A percentile compares a stretch with the other conserved stretches of the same genome.
phyloP scores from a whole-genome alignment of 2,329 filamentous ascomycete species.

The Xylaria multiplex region DNA sequence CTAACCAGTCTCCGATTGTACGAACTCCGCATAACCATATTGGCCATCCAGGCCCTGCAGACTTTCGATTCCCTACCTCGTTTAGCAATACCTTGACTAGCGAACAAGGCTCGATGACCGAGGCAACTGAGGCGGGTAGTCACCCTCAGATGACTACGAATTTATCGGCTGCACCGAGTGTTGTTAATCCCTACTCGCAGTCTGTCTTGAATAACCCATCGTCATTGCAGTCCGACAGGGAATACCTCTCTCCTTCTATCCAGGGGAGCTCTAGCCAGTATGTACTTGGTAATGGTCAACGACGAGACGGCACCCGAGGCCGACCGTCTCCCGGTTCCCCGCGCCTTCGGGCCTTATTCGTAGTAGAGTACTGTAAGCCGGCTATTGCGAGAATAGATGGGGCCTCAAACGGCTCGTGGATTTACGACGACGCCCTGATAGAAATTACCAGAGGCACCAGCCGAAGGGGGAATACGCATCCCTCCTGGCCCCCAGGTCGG shows the following conservation, averaged over 20 bases:
- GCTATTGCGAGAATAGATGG: neutral
- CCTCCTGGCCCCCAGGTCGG: neutral
- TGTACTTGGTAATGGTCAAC: neutral
- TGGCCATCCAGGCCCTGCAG: neutral
- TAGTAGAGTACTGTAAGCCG: neutral
- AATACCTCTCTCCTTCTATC: neutral
- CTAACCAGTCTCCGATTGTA: neutral
- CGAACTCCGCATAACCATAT: neutral
- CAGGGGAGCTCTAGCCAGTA: neutral
- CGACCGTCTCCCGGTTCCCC: neutral
- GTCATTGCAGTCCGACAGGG: no score
- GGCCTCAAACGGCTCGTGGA: neutral
- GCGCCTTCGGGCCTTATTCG: fast-evolving
- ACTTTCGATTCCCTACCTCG: neutral
- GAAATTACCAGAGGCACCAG: neutral
- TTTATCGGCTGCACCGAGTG: neutral
- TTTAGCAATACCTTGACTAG: no score
- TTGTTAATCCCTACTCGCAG: neutral
- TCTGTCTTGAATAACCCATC: neutral
- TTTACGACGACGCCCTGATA: neutral
- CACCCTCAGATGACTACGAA: neutral
- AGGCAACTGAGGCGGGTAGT: neutral
- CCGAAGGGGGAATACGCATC: neutral
- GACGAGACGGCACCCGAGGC: neutral
- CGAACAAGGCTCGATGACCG: neutral